Conservation (phyloP, 192 early-diverging fungal species). For the Backusella macrospora region DNA sequence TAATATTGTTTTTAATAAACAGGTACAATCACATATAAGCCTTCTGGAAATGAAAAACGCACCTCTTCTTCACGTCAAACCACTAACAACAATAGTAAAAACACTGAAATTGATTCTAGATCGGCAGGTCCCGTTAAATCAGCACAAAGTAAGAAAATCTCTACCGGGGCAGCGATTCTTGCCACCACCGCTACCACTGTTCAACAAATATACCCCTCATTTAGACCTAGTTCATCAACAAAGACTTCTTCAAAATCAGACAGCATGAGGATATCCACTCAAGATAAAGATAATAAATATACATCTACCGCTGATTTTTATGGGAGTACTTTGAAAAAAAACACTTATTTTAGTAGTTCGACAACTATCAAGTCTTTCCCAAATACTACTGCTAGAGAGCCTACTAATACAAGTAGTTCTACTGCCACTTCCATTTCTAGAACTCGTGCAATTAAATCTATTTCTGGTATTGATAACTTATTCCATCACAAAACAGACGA, state of each 20-base stretch:
- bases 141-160: not conserved
- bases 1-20: not conserved
- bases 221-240: too few species aligned
- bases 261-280: not conserved
- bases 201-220: not conserved
- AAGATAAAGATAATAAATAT: not conserved
- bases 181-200: not conserved
- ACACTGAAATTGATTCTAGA: not conserved
- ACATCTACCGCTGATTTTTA: not conserved
- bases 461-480: not conserved
- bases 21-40: not conserved
- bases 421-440: not conserved
- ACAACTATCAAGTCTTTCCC: not conserved
- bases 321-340: not conserved
- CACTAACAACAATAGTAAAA: not conserved
- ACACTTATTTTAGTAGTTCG: not conserved
- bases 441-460: not conserved
- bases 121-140: not conserved
- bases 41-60: not conserved
- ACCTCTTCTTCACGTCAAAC: not conserved
- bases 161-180: not conserved
- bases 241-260: not conserved
- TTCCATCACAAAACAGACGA: slow-evolving; percentile 2
- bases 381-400: not conserved
- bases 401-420: not conserved